Evolutionary conservation across 192 early-diverging fungal species (phyloP).

Genomic region (Physocladia obscura): DNA sequence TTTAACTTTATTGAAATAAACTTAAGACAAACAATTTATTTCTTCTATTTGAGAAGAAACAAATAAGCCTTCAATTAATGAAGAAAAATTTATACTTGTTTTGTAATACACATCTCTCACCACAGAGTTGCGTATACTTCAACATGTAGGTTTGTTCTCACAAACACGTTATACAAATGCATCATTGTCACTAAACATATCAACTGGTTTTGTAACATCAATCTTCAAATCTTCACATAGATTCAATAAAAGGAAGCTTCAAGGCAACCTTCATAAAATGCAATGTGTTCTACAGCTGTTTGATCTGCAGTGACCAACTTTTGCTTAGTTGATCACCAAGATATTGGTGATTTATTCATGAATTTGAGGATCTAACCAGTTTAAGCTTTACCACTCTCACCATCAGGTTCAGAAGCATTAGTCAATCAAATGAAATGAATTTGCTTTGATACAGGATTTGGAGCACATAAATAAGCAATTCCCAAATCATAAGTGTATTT

Average conservation of each 20-base stretch:
- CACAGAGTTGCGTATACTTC: too few relatives aligned
- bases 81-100: too few relatives aligned
- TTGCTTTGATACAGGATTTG: background rate
- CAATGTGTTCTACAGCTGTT: constrained; percentile 2
- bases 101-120: too few relatives aligned
- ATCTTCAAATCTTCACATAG: background rate
- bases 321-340: background rate
- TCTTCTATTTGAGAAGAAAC: too few relatives aligned
- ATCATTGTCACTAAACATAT: background rate
- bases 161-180: background rate
- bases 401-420: background rate
- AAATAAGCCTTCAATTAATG: too few relatives aligned
- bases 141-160: constrained; percentile 9
- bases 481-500: background rate
- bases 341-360: background rate
- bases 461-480: background rate
- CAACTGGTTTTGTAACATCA: background rate
- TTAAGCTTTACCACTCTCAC: constrained; percentile 5
- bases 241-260: background rate
- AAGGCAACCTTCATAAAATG: background rate
- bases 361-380: background rate
- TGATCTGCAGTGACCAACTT: constrained; percentile 1
- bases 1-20: too few relatives aligned
- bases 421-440: background rate
- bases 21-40: too few relatives aligned